phyloP scores from a whole-genome alignment of 306 rosid species.

The Benincasa hispida region DNA sequence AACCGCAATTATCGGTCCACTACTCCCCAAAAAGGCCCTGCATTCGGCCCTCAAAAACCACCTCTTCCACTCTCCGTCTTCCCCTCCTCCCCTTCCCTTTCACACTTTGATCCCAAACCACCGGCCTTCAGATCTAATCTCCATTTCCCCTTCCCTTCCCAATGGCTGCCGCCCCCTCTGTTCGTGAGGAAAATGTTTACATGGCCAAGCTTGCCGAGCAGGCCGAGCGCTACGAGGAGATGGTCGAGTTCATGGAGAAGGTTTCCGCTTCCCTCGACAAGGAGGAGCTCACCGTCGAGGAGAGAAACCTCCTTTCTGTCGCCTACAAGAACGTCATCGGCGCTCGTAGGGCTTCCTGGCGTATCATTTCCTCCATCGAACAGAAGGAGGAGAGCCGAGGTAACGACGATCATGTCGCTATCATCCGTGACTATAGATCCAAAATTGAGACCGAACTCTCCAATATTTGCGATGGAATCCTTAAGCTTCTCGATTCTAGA shows the following conservation, averaged over 20 bases:
- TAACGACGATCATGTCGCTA: constrained; percentile 80
- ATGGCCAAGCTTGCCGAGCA: constrained; percentile 99
- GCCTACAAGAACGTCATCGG: constrained; percentile 98
- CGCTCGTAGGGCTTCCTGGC: constrained; percentile 90
- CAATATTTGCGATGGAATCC: constrained; percentile 90
- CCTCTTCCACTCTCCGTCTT: background rate
- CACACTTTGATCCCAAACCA: background rate
- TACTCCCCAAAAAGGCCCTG: background rate
- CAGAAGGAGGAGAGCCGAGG: constrained; percentile 99
- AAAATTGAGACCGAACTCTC: constrained; percentile 95
- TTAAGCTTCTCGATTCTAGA: constrained; percentile 85
- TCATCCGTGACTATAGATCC: constrained; percentile 93
- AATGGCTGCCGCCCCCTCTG: constrained; percentile 66
- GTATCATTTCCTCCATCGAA: constrained; percentile 94
- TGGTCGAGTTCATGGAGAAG: constrained; percentile 99
- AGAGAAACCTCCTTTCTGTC: constrained; percentile 88
- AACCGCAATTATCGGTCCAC: constrained; percentile 53
- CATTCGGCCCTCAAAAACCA: background rate
- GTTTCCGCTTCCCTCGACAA: constrained; percentile 79
- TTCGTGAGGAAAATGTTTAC: constrained; percentile 94
- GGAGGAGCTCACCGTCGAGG: constrained; percentile 93
- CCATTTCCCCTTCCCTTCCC: background rate
- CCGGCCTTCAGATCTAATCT: background rate
- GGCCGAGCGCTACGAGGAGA: constrained; percentile 98
- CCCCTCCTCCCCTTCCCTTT: background rate